Percentiles rank a stretch among this genome's conserved stretches.
These are phyloP conservation scores for Closterium sp. DNA, from an alignment of 139 green algal genomes.

Conservation along the genomic window DNA sequence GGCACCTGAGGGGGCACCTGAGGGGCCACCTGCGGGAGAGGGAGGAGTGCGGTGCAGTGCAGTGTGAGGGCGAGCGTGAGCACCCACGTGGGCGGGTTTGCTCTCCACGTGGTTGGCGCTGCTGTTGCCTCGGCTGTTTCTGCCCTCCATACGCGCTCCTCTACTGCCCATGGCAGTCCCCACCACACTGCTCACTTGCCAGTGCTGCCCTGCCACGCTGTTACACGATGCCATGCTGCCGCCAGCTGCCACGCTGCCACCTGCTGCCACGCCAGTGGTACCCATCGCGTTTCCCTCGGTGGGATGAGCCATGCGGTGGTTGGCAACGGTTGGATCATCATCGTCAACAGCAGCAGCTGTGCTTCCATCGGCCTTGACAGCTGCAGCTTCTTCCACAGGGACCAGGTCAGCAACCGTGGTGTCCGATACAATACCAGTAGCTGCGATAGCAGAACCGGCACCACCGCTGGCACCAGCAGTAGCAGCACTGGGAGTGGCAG, in stretches of 20 bases:
- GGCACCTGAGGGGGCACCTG: not conserved
- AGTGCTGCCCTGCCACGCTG: not conserved
- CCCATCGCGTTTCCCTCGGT: not conserved
- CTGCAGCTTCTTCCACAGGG: not conserved
- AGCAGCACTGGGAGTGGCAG: not conserved
- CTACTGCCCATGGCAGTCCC: not conserved
- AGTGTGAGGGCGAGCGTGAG: not conserved
- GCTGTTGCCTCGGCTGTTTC: not conserved
- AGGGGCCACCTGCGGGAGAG: not conserved
- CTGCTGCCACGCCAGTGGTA: not conserved
- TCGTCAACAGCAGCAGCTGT: not conserved
- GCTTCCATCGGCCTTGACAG: not conserved
- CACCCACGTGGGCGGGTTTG: no score
- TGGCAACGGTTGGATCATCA: not conserved
- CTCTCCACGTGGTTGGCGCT: not conserved
- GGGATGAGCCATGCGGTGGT: no score
- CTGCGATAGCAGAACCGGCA: not conserved
- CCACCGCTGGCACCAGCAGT: not conserved
- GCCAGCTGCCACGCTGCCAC: not conserved
- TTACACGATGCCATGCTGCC: not conserved
- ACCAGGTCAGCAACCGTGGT: not conserved
- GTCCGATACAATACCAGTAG: not conserved
- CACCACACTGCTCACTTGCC: not conserved
- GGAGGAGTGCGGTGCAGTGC: not conserved
- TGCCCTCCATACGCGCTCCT: not conserved